A percentile compares a stretch with the other conserved stretches of the same genome.
These are phyloP conservation scores for Sporothrix sp. DNA, from an alignment of 2,329 filamentous ascomycete species.

Conservation along the genomic window DNA sequence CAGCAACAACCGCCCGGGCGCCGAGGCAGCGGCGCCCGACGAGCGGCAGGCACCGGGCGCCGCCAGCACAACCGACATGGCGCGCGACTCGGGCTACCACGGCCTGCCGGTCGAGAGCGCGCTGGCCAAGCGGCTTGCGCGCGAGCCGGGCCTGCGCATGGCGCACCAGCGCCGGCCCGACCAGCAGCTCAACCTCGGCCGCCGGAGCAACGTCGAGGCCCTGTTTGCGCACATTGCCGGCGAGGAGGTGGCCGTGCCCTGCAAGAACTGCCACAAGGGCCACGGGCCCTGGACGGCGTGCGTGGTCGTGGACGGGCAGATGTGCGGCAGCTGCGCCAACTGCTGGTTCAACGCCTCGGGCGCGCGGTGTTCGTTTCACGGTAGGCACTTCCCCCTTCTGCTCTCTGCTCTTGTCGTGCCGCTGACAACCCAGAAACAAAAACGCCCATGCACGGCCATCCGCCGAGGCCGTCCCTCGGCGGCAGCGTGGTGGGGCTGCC, in stretches of 20 bases:
- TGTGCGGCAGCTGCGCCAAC: conserved; percentile 53
- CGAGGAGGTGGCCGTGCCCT: conserved; percentile 36
- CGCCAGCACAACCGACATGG: conserved; percentile 38
- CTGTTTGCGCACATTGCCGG: conserved; percentile 49
- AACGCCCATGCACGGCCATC: conserved; percentile 22
- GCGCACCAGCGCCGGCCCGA: conserved; percentile 45
- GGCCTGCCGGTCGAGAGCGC: conserved; percentile 42
- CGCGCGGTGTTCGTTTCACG: conserved; percentile 50
- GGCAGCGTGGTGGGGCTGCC: conserved; percentile 18
- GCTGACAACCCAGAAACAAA: conserved; percentile 16
- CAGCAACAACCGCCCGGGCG: conserved; percentile 16
- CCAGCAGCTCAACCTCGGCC: conserved; percentile 44
- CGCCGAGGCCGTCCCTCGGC: conserved; percentile 23
- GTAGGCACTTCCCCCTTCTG: conserved; percentile 28
- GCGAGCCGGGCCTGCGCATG: conserved; percentile 38
- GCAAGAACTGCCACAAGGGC: conserved; percentile 51
- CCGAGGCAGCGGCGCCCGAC: no score
- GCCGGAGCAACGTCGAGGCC: conserved; percentile 51
- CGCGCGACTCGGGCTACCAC: conserved; percentile 37
- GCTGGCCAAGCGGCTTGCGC: conserved; percentile 44
- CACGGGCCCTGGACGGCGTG: conserved; percentile 51
- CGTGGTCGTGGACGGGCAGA: conserved; percentile 49
- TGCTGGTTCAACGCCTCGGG: conserved; percentile 56
- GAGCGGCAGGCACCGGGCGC: no score
- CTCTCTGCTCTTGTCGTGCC: neutral